Percentiles rank a stretch among this genome's conserved stretches.
Conservation (phyloP, 805 yeast species). For the Kodamaea fukazawae region DNA sequence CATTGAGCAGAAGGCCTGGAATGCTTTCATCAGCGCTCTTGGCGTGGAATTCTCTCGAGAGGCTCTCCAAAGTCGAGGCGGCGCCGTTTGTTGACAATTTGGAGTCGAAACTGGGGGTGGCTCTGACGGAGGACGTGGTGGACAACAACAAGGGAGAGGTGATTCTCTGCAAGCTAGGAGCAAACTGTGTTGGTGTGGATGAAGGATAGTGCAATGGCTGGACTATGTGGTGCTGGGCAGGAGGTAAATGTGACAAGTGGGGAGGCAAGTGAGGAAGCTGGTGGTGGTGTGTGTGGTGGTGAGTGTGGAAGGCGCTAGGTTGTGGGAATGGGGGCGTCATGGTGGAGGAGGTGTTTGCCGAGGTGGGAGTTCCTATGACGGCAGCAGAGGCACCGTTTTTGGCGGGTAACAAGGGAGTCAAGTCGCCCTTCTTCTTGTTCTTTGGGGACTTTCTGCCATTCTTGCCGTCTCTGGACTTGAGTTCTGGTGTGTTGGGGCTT, state of each 20-base stretch:
- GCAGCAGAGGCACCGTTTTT: conserved; percentile 11
- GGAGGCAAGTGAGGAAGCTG: conserved; percentile 10
- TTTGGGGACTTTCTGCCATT: conserved; percentile 26
- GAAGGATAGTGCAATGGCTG: conserved; percentile 65
- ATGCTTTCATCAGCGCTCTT: conserved; percentile 7
- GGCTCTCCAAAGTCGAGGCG: conserved; percentile 1
- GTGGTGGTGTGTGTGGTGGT: conserved; percentile 12
- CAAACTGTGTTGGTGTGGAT: conserved; percentile 69
- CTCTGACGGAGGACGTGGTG: conserved; percentile 37
- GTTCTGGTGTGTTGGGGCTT: conserved; percentile 55
- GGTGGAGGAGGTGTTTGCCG: background rate
- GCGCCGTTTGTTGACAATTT: background rate
- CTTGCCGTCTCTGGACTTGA: conserved; percentile 48
- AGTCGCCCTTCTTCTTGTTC: conserved; percentile 15
- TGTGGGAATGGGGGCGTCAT: conserved; percentile 10
- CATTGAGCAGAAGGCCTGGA: conserved; percentile 32
- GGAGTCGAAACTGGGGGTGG: background rate
- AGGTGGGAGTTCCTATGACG: background rate
- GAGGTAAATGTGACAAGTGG: conserved; percentile 11
- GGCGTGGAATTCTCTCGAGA: conserved; percentile 29
- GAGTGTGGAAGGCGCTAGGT: conserved; percentile 10
- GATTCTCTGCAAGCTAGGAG: conserved; percentile 58
- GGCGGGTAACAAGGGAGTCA: conserved; percentile 31
- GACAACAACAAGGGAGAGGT: conserved; percentile 64
- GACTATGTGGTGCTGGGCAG: conserved; percentile 29